Evolutionary conservation across 2,329 filamentous ascomycete species (phyloP), one percentile per base, ranked within the genome.

Genomic region (Chrysoporthe cubensis): DNA sequence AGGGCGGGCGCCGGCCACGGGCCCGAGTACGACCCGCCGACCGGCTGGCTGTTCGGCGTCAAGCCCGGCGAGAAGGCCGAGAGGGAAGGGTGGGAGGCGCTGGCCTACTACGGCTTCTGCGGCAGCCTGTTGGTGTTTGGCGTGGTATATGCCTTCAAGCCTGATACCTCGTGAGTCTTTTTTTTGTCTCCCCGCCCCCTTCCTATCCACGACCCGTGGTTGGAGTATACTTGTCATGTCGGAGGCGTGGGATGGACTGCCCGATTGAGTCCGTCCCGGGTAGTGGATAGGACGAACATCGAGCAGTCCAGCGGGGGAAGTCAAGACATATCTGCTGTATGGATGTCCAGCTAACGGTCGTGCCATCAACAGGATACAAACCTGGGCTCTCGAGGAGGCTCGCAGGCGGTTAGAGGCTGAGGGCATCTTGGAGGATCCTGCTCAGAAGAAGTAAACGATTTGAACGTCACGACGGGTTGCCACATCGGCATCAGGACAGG

Each of bases 301-400:
- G 54, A 16, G 34, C 26, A 14, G n/a, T 14, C 37, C 18, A n/a
- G 7, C 50, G 26, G 4, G 26, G 50, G n/a, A n/a, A n/a, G 21
- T 9, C 50, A 21, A 11, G 50, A 11, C 8, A 42, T 1, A 13
- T 44, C 37, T 26, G 2, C 7, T 16, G 1, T 16, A 13, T 5
- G 37, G 14, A 60, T 21, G 37, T 44, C 46, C 50, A n/a, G 64
- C 65, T 42, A 57, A 66, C 52, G 72, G 71, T 77, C 80, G 74
- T 80, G 72, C 32, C 21, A 40, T 64, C 14, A 3, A 43, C 75
- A 99, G 96, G 80, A 97, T 99, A 88, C 96, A 98, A 85, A 98
- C 95, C 66, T 99, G 96, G 96, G 96, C 96, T 71, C 89, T 99
- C 56, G 96, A 99, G 83, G 96, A 99, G 84, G 96, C 96, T 64